Evolutionary conservation across 2,329 filamentous ascomycete genomes (phyloP).

Genomic region (Aspergillus nomiae): DNA sequence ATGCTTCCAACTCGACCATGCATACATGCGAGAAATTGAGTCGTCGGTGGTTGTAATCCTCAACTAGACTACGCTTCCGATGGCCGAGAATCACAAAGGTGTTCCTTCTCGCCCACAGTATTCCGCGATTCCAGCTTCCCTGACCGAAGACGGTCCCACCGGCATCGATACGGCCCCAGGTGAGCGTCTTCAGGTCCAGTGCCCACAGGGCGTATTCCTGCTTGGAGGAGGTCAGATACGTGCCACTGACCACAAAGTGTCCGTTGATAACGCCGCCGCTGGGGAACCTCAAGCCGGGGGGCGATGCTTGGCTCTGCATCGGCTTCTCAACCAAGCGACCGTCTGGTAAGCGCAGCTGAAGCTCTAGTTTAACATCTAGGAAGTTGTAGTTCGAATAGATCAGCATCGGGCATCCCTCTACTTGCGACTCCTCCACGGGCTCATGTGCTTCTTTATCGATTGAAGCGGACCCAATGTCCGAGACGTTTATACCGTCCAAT

Average conservation of each 20-base stretch:
- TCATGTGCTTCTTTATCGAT: conserved; percentile 42
- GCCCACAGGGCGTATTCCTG: conserved; percentile 98
- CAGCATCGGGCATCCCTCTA: conserved; percentile 69
- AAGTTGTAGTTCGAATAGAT: conserved; percentile 99
- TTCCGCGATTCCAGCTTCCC: conserved; percentile 95
- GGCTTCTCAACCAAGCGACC: conserved; percentile 81
- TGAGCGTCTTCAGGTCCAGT: conserved; percentile 80
- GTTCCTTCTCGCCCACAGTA: conserved; percentile 90
- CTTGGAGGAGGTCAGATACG: conserved; percentile 95
- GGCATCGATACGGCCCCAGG: conserved; percentile 94
- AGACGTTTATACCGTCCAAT: conserved; percentile 54
- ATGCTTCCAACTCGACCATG: conserved; percentile 94
- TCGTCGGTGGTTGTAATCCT: conserved; percentile 96
- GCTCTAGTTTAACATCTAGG: conserved; percentile 90
- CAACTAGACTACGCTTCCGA: conserved; percentile 87
- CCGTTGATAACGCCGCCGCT: conserved; percentile 95
- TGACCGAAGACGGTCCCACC: conserved; percentile 93
- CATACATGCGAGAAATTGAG: conserved; percentile 98
- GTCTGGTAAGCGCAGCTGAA: conserved; percentile 84
- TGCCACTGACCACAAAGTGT: conserved; percentile 95
- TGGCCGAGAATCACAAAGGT: conserved; percentile 95
- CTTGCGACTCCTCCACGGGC: conserved; percentile 30
- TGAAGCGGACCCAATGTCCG: conserved; percentile 46
- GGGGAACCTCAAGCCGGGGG: conserved; percentile 89
- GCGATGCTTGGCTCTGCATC: conserved; percentile 80